Evolutionary conservation across 768 basidiomycete genomes (phyloP), one percentile per base, ranked within the genome.

Genomic region (Boletellus emodensis): DNA sequence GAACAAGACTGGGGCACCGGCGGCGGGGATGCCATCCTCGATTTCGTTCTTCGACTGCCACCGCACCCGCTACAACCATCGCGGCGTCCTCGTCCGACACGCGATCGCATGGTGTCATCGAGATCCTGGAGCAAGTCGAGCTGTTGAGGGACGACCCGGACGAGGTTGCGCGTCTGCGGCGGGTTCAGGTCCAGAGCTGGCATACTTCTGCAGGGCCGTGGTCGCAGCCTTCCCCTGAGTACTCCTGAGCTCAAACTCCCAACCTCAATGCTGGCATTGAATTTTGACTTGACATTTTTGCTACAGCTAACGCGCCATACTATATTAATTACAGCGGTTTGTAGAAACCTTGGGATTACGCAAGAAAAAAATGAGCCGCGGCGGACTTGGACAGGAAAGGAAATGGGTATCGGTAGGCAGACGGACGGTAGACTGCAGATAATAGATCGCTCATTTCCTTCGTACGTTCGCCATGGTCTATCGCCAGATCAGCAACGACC

Each of bases 151-250:
- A 26, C n/a, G n/a, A n/a, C n/a, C n/a, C n/a, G n/a, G n/a, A n/a
- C 1, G 59, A 57, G 34, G 49, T 60, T 2, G 47, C 52, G 20
- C 55, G 52, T 28, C 46, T 60, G 3, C 50, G 52, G 12, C 44
- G 20, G 13, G 20, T 32, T 20, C 43, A 34, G 8, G 13, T n/a
- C 10, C 35, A 45, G 22, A 24, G 18, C n/a, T 24, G n/a, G 33
- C 17, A 7, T 26, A 10, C 6, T 10, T n/a, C 15, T 11, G 43
- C n/a, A n/a, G n/a, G 34, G 32, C 0, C 34, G 1, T 28, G 12
- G 8, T 39, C 30, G 5, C 43, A 39, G 30, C 20, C 38, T 11
- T 43, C 49, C 28, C 49, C 43, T 14, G 32, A 33, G 33, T 50
- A 50, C 7, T 34, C 40, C 20, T 34, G 30, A 30, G 30, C 30